Evolutionary conservation across 2,329 filamentous ascomycete species (phyloP).

Genomic region (Monosporascus sp.): DNA sequence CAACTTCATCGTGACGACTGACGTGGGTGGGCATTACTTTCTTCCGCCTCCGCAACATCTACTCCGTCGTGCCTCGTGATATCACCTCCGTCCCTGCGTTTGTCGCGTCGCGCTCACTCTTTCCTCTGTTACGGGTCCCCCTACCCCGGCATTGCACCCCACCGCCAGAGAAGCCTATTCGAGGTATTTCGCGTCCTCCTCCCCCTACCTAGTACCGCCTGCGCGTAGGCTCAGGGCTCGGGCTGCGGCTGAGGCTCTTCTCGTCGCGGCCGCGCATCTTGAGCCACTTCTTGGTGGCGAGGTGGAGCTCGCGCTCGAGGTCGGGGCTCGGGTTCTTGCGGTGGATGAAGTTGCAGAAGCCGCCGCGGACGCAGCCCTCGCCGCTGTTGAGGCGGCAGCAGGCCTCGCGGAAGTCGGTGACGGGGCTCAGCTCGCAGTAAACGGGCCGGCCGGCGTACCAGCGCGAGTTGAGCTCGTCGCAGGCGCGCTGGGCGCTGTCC

Average conservation of each 20-base stretch:
- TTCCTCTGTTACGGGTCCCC: too few relatives aligned
- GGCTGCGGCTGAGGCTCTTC: slow-evolving; percentile 74
- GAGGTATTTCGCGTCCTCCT: too few relatives aligned
- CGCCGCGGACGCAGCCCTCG: slow-evolving; percentile 90
- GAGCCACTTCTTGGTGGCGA: slow-evolving; percentile 96
- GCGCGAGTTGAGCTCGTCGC: slow-evolving; percentile 86
- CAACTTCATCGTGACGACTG: too few relatives aligned
- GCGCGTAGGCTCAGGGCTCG: slow-evolving; percentile 77
- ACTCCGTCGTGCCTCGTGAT: too few relatives aligned
- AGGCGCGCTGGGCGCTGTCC: slow-evolving; percentile 87
- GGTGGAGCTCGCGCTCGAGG: slow-evolving; percentile 78
- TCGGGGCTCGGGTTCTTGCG: slow-evolving; percentile 89
- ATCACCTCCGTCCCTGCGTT: too few relatives aligned
- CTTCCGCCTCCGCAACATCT: too few relatives aligned
- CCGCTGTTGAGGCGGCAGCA: slow-evolving; percentile 93
- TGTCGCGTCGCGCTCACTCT: too few relatives aligned
- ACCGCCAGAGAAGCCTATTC: too few relatives aligned
- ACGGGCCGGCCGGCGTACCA: slow-evolving; percentile 98
- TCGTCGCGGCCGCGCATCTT: slow-evolving; percentile 77
- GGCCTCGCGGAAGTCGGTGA: slow-evolving; percentile 96
- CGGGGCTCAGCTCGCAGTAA: slow-evolving; percentile 94
- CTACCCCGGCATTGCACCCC: too few relatives aligned
- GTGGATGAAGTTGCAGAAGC: slow-evolving; percentile 99
- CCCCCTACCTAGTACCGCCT: slow-evolving; percentile 60
- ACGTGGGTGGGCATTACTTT: too few relatives aligned